A percentile compares a stretch with the other conserved stretches of the same genome.
Evolutionary conservation across 306 rosid genomes (phyloP).

Genomic region (Hippophae gyantsensis): DNA sequence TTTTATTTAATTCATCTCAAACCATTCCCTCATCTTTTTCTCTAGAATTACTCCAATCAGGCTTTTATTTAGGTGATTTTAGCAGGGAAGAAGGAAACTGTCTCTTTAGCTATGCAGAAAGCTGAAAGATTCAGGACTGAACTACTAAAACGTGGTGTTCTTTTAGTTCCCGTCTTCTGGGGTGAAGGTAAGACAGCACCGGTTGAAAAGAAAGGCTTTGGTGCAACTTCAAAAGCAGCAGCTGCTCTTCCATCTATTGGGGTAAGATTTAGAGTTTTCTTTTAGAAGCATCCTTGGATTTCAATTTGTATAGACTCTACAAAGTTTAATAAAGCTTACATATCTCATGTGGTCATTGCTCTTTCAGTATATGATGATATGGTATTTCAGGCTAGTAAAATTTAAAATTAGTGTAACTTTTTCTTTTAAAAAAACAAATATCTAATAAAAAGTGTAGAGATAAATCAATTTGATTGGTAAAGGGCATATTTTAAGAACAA

Average conservation of each 20-base stretch:
- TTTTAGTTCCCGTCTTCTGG: slow-evolving; percentile 76
- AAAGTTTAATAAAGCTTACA: too few relatives aligned
- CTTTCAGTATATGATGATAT: too few relatives aligned
- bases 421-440: too few relatives aligned
- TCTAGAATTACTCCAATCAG: slow-evolving; percentile 14
- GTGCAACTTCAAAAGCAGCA: slow-evolving; percentile 45
- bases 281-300: background rate
- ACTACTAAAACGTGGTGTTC: slow-evolving; percentile 68
- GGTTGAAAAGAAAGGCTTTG: slow-evolving; percentile 84
- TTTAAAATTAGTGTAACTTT: too few relatives aligned
- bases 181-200: slow-evolving; percentile 58
- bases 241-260: slow-evolving; percentile 87
- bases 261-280: slow-evolving; percentile 30
- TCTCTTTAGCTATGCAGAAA: slow-evolving; percentile 52
- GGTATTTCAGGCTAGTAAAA: too few relatives aligned
- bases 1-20: slow-evolving; percentile 4
- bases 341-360: too few relatives aligned
- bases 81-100: slow-evolving; percentile 81
- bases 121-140: slow-evolving; percentile 81
- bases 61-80: slow-evolving; percentile 69
- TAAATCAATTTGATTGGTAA: too few relatives aligned
- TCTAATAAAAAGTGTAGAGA: too few relatives aligned
- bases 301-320: too few relatives aligned
- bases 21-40: background rate
- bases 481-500: too few relatives aligned